A percentile compares a stretch with the other conserved stretches of the same genome.
Conservation (phyloP, 768 basidiomycete species). For the Suillus americanus region DNA sequence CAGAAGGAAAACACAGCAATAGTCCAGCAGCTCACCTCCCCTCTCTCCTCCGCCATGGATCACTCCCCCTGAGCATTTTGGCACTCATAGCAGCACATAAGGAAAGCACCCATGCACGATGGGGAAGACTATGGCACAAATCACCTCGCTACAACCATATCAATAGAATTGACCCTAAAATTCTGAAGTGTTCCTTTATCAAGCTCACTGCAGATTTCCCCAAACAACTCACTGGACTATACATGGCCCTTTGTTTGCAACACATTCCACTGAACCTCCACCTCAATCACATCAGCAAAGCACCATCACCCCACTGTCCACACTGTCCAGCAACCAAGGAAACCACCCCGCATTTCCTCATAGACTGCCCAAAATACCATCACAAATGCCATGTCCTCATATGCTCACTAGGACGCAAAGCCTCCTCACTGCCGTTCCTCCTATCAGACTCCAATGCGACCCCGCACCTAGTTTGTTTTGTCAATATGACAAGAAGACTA, state of each 20-base stretch:
- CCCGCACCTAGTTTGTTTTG: too few species aligned
- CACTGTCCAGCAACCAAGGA: too few species aligned
- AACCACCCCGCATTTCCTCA: too few species aligned
- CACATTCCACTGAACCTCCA: slow-evolving; percentile 31
- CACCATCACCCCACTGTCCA: slow-evolving; percentile 24
- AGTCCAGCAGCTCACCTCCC: not conserved
- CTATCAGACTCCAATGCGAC: too few species aligned
- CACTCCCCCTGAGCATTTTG: not conserved
- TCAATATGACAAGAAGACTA: too few species aligned
- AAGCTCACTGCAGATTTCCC: slow-evolving; percentile 10
- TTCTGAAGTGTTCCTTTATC: not conserved
- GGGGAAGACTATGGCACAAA: not conserved
- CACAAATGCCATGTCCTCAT: too few species aligned
- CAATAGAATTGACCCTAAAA: not conserved
- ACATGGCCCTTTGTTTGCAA: slow-evolving; percentile 32
- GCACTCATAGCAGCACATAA: not conserved
- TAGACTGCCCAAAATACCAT: too few species aligned
- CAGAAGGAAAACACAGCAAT: not conserved
- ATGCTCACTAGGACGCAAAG: too few species aligned
- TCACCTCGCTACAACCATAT: not conserved
- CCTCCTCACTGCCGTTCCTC: too few species aligned
- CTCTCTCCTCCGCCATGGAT: not conserved
- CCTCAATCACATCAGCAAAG: slow-evolving; percentile 26
- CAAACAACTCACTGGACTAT: slow-evolving; percentile 18
- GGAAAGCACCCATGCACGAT: not conserved